phyloP scores from a whole-genome alignment of 208 protist genomes.

The Borovskyia barvae region DNA sequence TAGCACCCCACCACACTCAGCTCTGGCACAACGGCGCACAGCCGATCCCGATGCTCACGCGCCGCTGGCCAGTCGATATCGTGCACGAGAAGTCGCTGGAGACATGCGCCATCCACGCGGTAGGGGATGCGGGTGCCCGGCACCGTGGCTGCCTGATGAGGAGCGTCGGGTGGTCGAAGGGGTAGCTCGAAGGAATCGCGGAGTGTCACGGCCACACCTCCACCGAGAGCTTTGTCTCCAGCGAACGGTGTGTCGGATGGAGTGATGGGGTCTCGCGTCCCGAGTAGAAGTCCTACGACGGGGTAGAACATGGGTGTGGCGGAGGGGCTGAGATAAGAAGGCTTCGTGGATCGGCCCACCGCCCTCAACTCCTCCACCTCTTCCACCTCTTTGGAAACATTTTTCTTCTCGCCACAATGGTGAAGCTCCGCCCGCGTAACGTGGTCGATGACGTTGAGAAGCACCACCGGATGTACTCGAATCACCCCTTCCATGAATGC shows the following conservation, averaged over 20 bases:
- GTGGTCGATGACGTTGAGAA: slow-evolving; percentile 73
- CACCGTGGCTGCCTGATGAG: slow-evolving; percentile 6
- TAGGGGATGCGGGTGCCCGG: background rate
- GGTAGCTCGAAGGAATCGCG: slow-evolving; percentile 51
- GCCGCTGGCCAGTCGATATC: slow-evolving; percentile 43
- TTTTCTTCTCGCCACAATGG: background rate
- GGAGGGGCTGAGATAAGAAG: background rate
- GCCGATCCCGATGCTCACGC: slow-evolving; percentile 29
- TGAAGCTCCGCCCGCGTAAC: slow-evolving; percentile 30
- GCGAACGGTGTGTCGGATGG: no score
- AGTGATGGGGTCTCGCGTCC: no score
- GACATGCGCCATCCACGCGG: background rate
- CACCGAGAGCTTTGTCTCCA: no score
- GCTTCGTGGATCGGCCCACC: background rate
- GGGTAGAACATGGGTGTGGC: background rate
- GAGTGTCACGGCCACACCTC: slow-evolving; percentile 33
- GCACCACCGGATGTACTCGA: slow-evolving; percentile 58
- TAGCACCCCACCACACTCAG: slow-evolving; percentile 70
- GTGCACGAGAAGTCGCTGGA: background rate
- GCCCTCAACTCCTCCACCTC: no score
- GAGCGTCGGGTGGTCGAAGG: background rate
- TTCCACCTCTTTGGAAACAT: no score
- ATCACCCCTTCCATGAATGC: no score
- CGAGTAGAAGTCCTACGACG: slow-evolving; percentile 5
- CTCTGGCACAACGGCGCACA: slow-evolving; percentile 50